phyloP scores from a whole-genome alignment of 2,329 filamentous ascomycete genomes.

The Claviceps fusiformis region DNA sequence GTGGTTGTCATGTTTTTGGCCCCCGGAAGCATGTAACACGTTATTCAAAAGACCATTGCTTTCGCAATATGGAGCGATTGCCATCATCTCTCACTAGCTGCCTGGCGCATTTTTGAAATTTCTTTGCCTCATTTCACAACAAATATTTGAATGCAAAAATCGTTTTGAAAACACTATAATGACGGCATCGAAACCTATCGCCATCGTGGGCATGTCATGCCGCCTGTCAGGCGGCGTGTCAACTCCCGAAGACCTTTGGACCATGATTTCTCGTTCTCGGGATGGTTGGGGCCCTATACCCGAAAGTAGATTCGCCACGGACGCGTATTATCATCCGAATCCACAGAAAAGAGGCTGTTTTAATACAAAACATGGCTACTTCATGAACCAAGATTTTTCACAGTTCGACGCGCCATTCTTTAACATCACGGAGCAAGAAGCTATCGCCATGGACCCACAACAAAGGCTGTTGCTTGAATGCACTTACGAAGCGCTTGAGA shows the following conservation, averaged over 20 bases:
- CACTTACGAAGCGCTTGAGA: constrained; percentile 40
- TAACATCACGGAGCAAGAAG: constrained; percentile 34
- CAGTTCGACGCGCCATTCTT: constrained; percentile 40
- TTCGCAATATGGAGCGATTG: neutral
- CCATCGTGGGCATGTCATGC: constrained; percentile 12
- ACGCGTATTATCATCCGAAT: constrained; percentile 27
- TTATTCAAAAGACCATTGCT: neutral
- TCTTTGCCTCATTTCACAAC: too few relatives aligned
- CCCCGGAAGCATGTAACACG: neutral
- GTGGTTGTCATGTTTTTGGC: neutral
- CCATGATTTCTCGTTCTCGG: constrained; percentile 1
- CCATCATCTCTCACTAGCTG: neutral
- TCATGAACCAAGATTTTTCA: constrained; percentile 32
- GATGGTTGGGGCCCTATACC: constrained; percentile 3
- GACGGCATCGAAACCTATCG: constrained; percentile 6
- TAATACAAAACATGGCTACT: constrained; percentile 23
- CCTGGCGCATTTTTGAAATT: neutral
- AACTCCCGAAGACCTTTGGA: constrained; percentile 10
- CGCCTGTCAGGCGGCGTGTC: constrained; percentile 10
- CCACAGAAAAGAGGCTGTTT: constrained; percentile 24
- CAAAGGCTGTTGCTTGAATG: constrained; percentile 38
- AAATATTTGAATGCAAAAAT: too few relatives aligned
- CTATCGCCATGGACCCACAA: constrained; percentile 39
- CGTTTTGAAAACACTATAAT: neutral
- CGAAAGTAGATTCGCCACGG: neutral